Base-by-base conservation (phyloP, 352 stramenopile species). In the Pythium rhizo-oryzae region DNA sequence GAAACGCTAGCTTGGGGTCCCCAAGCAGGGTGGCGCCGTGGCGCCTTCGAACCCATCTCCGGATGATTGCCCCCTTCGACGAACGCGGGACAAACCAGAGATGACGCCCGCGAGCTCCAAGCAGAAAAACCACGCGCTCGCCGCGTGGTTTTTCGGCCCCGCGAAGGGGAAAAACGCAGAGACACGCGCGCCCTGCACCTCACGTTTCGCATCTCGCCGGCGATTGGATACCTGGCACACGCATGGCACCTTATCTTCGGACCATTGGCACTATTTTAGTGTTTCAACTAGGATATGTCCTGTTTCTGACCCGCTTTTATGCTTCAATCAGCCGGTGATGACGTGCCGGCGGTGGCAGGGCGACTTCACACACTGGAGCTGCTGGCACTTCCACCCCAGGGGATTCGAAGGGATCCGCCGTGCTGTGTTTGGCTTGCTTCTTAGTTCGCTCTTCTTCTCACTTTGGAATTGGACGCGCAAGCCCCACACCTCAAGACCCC, bases 391-490 rank as follows among this genome's bases (percentile, higher is more conserved):
- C 41, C 41, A 47, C 41, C 41, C n/a, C 41, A 47, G 1, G 41
- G 15, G 41, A 47, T 47, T 33, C 41, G 7, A 41, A 15, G 35
- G 28, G n/a, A n/a, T n/a, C n/a, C n/a, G n/a, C n/a, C n/a, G n/a
- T n/a, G n/a, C n/a, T n/a, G n/a, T n/a, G n/a, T n/a, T n/a, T n/a
- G n/a, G n/a, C n/a, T n/a, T 33, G 28, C 11, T 28, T 8, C 23
- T 16, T 24, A n/a, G n/a, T 47, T n/a, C 18, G 41, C 30, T n/a
- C 24, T 28, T 33, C 23, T 4, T n/a, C 53, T 76, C 73, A 80
- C 70, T 80, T 69, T 67, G 52, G 56, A 80, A 70, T 80, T 72
- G 71, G 73, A 58, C 58, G 24, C 59, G 19, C 41, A 70, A 56
- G 58, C 69, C 65, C 30, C 59, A 87, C 35, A 58, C 59, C 12